Percentiles rank a stretch among this genome's conserved stretches.
These are phyloP conservation scores for Cornus florida DNA, from an alignment of 148 eudicot genomes.

Conservation along the genomic window DNA sequence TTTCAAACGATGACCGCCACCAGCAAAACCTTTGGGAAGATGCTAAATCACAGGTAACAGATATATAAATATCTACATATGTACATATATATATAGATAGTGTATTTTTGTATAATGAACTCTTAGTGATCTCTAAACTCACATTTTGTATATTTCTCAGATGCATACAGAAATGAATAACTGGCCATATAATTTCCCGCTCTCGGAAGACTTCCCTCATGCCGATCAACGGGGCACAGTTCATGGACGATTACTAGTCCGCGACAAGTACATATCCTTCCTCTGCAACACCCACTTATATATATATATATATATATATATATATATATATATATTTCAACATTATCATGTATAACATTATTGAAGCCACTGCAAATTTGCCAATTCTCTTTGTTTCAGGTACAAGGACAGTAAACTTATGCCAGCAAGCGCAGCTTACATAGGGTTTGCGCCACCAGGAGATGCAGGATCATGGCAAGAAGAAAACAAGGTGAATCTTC, in stretches of 20 bases:
- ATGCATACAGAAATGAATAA: constrained; percentile 50
- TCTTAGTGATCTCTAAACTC: not conserved
- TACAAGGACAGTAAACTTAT: constrained; percentile 5
- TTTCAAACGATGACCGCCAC: constrained; percentile 21
- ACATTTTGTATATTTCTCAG: constrained; percentile 18
- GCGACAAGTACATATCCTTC: constrained; percentile 47
- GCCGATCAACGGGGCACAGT: constrained; percentile 57
- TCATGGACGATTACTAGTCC: constrained; percentile 64
- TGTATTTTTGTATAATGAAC: not conserved
- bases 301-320: too few species aligned
- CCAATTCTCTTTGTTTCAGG: constrained; percentile 7
- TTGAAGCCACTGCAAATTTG: not conserved
- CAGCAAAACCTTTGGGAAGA: constrained; percentile 47
- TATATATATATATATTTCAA: not conserved
- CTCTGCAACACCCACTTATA: not conserved
- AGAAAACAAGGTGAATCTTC: constrained; percentile 57
- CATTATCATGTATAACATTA: not conserved
- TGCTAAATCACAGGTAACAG: constrained; percentile 33
- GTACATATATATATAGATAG: too few species aligned
- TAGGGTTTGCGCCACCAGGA: constrained; percentile 83
- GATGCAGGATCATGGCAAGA: constrained; percentile 73
- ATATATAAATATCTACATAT: too few species aligned
- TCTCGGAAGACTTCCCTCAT: constrained; percentile 46
- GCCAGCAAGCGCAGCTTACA: constrained; percentile 54
- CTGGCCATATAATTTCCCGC: constrained; percentile 80